These are phyloP conservation scores for Pythium angustatum DNA, from an alignment of 352 stramenopile genomes.

Conservation along the genomic window DNA sequence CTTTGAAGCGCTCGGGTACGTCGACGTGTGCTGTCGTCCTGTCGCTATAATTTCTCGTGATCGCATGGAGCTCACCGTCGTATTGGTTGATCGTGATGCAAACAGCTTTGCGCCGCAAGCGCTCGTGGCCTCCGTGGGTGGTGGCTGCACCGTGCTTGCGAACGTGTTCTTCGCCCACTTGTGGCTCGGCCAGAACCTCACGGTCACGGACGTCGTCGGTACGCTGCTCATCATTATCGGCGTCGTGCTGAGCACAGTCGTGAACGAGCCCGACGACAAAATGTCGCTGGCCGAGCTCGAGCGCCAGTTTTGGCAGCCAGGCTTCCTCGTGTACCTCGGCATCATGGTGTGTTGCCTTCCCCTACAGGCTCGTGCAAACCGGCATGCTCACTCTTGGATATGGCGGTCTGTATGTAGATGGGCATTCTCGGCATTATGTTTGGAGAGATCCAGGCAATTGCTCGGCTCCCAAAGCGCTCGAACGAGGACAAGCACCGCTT, in stretches of 20 bases:
- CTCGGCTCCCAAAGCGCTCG: constrained; percentile 39
- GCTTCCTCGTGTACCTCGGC: constrained; percentile 77
- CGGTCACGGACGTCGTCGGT: constrained; percentile 61
- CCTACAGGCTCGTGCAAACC: no score
- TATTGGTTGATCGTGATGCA: no score
- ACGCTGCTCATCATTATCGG: constrained; percentile 82
- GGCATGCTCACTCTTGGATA: no score
- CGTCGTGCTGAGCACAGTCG: constrained; percentile 80
- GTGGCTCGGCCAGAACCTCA: constrained; percentile 80
- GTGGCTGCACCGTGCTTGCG: constrained; percentile 83
- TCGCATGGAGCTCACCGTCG: background rate
- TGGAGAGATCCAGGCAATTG: constrained; percentile 70
- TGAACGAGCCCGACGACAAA: constrained; percentile 77
- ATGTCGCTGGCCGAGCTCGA: constrained; percentile 80
- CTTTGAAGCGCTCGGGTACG: constrained; percentile 81
- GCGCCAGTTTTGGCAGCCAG: constrained; percentile 73
- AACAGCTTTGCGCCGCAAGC: constrained; percentile 79
- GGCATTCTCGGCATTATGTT: constrained; percentile 69
- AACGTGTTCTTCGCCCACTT: constrained; percentile 90
- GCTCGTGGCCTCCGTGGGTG: constrained; percentile 83
- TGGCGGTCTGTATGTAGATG: constrained; percentile 35
- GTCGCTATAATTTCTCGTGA: background rate
- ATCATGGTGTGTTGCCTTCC: constrained; percentile 53
- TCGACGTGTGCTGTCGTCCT: background rate
- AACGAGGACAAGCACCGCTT: constrained; percentile 71